These are phyloP conservation scores for Trichopus zeylanicus DNA, from an alignment of 116 monocot species.

Conservation along the genomic window DNA sequence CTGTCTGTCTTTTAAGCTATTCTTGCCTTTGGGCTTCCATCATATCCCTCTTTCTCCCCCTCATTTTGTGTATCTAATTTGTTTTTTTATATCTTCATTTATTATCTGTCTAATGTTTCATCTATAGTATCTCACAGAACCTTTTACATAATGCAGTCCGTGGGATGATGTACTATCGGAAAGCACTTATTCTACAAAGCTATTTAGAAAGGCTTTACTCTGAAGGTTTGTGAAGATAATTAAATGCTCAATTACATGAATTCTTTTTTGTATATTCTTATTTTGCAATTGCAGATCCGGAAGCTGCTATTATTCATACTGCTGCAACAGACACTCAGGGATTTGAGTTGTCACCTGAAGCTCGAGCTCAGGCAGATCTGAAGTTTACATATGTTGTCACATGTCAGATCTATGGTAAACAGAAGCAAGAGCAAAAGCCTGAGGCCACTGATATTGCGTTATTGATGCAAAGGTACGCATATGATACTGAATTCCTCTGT, in stretches of 20 bases:
- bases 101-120: too few relatives aligned
- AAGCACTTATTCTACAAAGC: conserved; percentile 89
- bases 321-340: conserved; percentile 42
- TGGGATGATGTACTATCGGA: conserved; percentile 99
- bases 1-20: too few relatives aligned
- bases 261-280: not conserved
- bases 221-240: conserved; percentile 30
- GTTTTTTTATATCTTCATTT: not conserved
- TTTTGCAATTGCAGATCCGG: conserved; percentile 28
- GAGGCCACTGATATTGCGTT: conserved; percentile 83
- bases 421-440: conserved; percentile 63
- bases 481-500: not conserved
- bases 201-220: conserved; percentile 57
- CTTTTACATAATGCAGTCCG: conserved; percentile 52
- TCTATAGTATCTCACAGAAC: not conserved
- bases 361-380: conserved; percentile 76
- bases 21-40: too few relatives aligned
- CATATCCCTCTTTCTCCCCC: too few relatives aligned
- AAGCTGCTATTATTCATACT: conserved; percentile 20
- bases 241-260: not conserved
- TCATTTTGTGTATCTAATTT: too few relatives aligned
- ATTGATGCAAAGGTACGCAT: conserved; percentile 70
- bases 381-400: conserved; percentile 96
- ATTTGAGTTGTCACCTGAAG: conserved; percentile 72
- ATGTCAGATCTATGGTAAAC: conserved; percentile 93